phyloP scores from a whole-genome alignment of 2,329 filamentous ascomycete genomes.

The Cryphonectria nitschkei region DNA sequence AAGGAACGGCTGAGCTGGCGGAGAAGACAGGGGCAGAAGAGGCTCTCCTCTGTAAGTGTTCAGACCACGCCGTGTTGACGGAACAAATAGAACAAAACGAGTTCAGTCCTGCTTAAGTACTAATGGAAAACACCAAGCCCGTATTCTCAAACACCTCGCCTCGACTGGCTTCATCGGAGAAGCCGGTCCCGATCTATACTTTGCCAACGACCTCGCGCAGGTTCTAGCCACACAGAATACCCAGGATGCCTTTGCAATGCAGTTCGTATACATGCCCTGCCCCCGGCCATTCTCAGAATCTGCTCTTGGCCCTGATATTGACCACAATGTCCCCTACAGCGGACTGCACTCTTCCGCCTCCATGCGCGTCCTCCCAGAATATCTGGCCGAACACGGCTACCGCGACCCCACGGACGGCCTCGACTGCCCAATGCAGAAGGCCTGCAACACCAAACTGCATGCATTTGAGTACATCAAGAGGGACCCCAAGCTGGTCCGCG shows the following conservation, averaged over 20 bases:
- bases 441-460: slow-evolving; percentile 16
- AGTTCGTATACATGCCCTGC: not conserved
- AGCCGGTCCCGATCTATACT: slow-evolving; percentile 11
- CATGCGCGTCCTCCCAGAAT: not conserved
- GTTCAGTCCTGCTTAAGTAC: not conserved
- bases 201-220: not conserved
- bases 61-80: not conserved
- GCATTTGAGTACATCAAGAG: slow-evolving; percentile 16
- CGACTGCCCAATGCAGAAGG: slow-evolving; percentile 16
- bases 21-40: slow-evolving; percentile 11
- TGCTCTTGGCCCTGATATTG: not conserved
- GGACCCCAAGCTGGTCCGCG: slow-evolving; percentile 9
- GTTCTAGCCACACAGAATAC: not conserved
- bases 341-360: not conserved
- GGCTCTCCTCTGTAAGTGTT: not conserved
- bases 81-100: not conserved
- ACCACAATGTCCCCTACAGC: not conserved
- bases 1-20: slow-evolving; percentile 10
- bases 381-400: slow-evolving; percentile 12
- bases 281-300: not conserved
- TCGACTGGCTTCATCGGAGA: slow-evolving; percentile 2
- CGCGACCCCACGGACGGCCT: slow-evolving; percentile 10
- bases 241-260: not conserved
- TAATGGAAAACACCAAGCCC: not conserved
- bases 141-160: slow-evolving; percentile 17